Conservation (phyloP, 305 asterid genomes). For the Fraxinus angustifolia region DNA sequence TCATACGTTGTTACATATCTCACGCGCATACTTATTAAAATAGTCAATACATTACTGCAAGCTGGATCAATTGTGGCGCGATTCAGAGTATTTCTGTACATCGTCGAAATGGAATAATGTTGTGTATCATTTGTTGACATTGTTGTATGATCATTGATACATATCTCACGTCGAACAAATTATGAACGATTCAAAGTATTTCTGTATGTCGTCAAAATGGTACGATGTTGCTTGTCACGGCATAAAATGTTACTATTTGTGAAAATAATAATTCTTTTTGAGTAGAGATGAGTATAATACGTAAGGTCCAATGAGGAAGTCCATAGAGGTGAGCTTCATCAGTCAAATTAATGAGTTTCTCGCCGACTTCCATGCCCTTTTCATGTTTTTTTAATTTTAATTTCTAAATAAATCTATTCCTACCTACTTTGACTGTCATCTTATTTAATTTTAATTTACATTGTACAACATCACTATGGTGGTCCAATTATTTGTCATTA, state of each 20-base stretch:
- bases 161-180: no score
- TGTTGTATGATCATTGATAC: no score
- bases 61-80: no score
- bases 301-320: neutral
- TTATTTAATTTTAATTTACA: neutral
- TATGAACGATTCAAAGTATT: no score
- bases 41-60: neutral
- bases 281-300: neutral
- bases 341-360: neutral
- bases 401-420: neutral
- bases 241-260: neutral
- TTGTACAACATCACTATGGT: neutral
- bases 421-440: neutral
- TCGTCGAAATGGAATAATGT: neutral
- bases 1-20: neutral
- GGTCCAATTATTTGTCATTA: neutral
- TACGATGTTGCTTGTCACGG: neutral
- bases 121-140: no score
- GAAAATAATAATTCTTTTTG: neutral
- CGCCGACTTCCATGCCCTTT: neutral
- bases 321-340: slow-evolving; percentile 3
- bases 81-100: no score
- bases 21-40: neutral
- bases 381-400: neutral
- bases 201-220: neutral